Evolutionary conservation across 2,329 filamentous ascomycete genomes (phyloP), one percentile per base, ranked within the genome.

Genomic region (Cladosporium sp.): DNA sequence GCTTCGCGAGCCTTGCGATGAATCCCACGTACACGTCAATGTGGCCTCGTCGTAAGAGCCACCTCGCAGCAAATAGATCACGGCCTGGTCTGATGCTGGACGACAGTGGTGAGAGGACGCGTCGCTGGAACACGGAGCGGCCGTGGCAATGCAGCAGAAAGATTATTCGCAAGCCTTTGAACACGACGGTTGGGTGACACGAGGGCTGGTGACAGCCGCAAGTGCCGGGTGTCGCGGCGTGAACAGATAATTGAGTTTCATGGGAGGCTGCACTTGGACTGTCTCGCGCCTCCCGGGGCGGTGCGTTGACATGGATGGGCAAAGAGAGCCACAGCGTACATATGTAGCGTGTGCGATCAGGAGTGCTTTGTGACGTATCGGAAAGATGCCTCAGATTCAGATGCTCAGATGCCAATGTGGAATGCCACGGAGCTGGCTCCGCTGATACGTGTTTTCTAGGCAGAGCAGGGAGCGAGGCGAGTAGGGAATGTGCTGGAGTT

Each of bases 351-450:
- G 52, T 55, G 58, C 37, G 58, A 33, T 49, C 40, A 26, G 14
- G 18, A 29, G 57, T 44, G 37, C 35, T 62, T 52, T 62, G 59
- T 37, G 59, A 62, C 46, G 59, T 62, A 62, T 62, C 59, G 26
- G 59, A 62, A 52, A 50, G 18, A 29, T 18, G 26, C 26, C 50
- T 33, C 31, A 21, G 28, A 26, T 26, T 26, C 23, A 26, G 23
- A 26, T 26, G 23, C 23, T 26, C 23, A 26, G 23, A 26, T 26
- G 23, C 23, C 23, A 26, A 33, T 33, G 40, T 40, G 16, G 0
- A 44, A 16, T n/a, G 18, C 37, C 18, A 21, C 40, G 40, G n/a
- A 23, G 2, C n/a, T 21, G 40, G 11, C 7, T 46, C n/a, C 40
- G n/a, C 11, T 2, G n/a, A 46, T 3, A 23, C n/a, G 5, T 21